These are phyloP conservation scores for Atalantia buxifolia DNA, from an alignment of 345 rosid genomes.

Conservation along the genomic window DNA sequence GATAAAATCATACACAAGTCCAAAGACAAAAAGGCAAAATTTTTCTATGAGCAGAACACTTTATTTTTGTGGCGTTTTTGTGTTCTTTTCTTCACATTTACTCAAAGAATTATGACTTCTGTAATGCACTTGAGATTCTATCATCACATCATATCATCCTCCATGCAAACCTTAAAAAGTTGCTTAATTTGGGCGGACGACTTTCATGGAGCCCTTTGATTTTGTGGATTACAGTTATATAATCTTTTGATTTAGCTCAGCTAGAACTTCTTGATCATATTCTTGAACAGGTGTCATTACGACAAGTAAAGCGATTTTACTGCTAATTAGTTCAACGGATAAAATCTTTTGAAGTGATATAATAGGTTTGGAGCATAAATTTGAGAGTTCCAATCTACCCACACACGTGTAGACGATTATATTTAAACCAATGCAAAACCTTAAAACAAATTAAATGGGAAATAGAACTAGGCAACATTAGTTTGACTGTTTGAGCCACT, in stretches of 20 bases:
- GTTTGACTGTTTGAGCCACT: not conserved
- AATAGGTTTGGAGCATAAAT: no score
- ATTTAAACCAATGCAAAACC: no score
- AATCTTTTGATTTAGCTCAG: not conserved
- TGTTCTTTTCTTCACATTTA: constrained; percentile 17
- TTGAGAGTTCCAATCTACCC: no score
- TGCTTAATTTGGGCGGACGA: not conserved
- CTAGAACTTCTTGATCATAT: not conserved
- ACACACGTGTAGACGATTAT: no score
- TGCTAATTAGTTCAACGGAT: no score
- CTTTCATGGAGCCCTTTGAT: not conserved
- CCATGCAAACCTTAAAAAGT: not conserved
- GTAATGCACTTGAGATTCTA: not conserved
- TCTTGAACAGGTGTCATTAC: no score
- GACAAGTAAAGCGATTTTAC: no score
- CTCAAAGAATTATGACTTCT: constrained; percentile 18
- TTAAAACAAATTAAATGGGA: not conserved
- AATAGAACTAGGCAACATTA: not conserved
- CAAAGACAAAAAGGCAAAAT: not conserved
- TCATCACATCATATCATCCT: not conserved
- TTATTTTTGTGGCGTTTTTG: not conserved
- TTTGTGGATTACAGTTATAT: not conserved
- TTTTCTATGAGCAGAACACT: constrained; percentile 1
- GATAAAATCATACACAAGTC: constrained; percentile 11
- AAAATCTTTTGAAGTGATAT: not conserved